Percentiles rank a stretch among this genome's conserved stretches.
phyloP scores from a whole-genome alignment of 2,329 filamentous ascomycete genomes.

The Aspergillus viridinutans region DNA sequence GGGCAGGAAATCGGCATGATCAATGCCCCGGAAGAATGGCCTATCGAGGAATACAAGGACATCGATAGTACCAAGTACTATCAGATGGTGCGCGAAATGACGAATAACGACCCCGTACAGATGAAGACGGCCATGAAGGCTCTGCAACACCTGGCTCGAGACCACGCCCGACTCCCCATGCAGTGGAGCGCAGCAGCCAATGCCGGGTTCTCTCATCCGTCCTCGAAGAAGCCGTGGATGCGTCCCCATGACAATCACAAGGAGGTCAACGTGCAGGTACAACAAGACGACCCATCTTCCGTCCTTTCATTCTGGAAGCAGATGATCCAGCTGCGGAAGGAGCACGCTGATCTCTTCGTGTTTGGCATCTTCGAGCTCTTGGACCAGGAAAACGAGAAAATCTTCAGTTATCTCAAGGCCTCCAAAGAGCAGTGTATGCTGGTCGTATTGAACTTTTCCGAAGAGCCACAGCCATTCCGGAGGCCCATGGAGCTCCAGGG shows the following conservation, averaged over 20 bases:
- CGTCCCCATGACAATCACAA: conserved; percentile 54
- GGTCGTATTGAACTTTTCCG: conserved; percentile 16
- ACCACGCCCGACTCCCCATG: conserved; percentile 68
- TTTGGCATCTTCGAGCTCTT: conserved; percentile 62
- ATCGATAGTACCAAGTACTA: conserved; percentile 57
- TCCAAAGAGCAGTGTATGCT: background rate
- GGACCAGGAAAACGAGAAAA: conserved; percentile 46
- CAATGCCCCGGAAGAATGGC: conserved; percentile 58
- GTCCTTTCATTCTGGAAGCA: conserved; percentile 59
- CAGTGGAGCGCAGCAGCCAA: conserved; percentile 61
- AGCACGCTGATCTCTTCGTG: conserved; percentile 58
- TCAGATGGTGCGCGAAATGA: conserved; percentile 42
- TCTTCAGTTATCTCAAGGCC: conserved; percentile 43
- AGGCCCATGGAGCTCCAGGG: background rate
- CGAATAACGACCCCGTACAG: conserved; percentile 37
- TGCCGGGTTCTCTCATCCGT: conserved; percentile 59
- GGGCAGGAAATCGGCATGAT: conserved; percentile 65
- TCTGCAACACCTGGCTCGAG: conserved; percentile 57
- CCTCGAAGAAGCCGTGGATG: conserved; percentile 60
- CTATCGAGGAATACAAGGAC: conserved; percentile 64
- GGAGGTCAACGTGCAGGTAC: conserved; percentile 46
- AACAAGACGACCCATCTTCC: conserved; percentile 42
- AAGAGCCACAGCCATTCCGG: background rate
- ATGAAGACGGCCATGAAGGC: conserved; percentile 45
- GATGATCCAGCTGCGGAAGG: conserved; percentile 56